phyloP scores from a whole-genome alignment of 108 stramenopile species.

The Skeletonema menzelii region DNA sequence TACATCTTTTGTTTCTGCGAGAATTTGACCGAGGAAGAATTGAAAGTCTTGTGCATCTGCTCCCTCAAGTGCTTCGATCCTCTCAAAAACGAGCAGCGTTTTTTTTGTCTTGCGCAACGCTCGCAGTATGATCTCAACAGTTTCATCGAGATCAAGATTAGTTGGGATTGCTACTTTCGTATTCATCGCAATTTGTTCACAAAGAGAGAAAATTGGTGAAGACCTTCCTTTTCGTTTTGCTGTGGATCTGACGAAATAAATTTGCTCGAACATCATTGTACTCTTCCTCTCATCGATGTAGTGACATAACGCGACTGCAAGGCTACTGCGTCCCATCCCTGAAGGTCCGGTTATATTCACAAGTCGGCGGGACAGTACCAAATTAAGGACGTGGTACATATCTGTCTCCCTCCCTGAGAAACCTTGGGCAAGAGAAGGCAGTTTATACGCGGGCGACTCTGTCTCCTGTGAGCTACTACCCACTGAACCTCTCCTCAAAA shows the following conservation, averaged over 20 bases:
- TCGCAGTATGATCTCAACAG: slow-evolving; percentile 42
- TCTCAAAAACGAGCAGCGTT: slow-evolving; percentile 73
- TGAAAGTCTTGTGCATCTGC: slow-evolving; percentile 64
- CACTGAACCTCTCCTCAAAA: slow-evolving; percentile 23
- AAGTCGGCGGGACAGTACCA: slow-evolving; percentile 59
- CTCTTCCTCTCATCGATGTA: slow-evolving; percentile 78
- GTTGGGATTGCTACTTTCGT: slow-evolving; percentile 16
- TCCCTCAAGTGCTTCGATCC: slow-evolving; percentile 55
- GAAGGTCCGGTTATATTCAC: slow-evolving; percentile 67
- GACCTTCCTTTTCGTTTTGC: slow-evolving; percentile 32
- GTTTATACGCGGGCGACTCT: slow-evolving; percentile 63
- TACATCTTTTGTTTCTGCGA: slow-evolving; percentile 68
- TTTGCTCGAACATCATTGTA: slow-evolving; percentile 57
- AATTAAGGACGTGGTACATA: slow-evolving; percentile 67
- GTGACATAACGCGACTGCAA: slow-evolving; percentile 69
- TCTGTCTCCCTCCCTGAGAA: slow-evolving; percentile 85
- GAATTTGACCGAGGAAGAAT: slow-evolving; percentile 62
- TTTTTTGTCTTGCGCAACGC: slow-evolving; percentile 57
- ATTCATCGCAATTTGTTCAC: slow-evolving; percentile 47
- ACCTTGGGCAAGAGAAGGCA: slow-evolving; percentile 79
- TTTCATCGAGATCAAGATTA: slow-evolving; percentile 47
- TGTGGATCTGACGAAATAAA: slow-evolving; percentile 59
- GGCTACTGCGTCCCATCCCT: slow-evolving; percentile 77
- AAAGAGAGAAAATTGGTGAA: slow-evolving; percentile 41
- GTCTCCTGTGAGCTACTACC: slow-evolving; percentile 37